phyloP scores from a whole-genome alignment of 139 green algal genomes.

The Parachlorella kessleri region DNA sequence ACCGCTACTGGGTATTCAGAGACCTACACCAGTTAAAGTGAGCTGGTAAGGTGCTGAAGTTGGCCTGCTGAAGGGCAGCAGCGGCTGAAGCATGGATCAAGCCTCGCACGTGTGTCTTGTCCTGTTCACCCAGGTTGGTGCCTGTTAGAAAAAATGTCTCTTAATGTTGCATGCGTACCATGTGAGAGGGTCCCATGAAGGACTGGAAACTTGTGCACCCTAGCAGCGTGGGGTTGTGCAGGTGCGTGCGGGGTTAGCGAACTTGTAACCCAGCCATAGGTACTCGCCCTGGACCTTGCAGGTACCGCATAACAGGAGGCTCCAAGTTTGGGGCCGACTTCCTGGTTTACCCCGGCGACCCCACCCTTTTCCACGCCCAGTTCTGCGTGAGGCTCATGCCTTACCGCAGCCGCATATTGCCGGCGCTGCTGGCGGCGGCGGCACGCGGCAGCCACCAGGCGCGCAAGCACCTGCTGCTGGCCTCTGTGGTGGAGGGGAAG shows the following conservation, averaged over 20 bases:
- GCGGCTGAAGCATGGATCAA: too few species aligned
- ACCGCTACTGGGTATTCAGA: constrained; percentile 36
- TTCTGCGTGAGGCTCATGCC: constrained; percentile 63
- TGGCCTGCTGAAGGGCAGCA: too few species aligned
- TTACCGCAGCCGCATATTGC: constrained; percentile 27
- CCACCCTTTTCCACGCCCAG: constrained; percentile 75
- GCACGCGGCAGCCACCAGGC: constrained; percentile 62
- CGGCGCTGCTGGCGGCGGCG: constrained; percentile 47
- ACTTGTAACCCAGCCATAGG: too few species aligned
- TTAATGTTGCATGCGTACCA: too few species aligned
- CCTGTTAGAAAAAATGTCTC: too few species aligned
- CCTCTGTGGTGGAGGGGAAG: constrained; percentile 35
- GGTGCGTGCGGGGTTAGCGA: too few species aligned
- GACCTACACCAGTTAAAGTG: constrained; percentile 37
- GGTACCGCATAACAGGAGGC: constrained; percentile 66
- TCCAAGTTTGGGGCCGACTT: constrained; percentile 84
- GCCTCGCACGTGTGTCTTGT: too few species aligned
- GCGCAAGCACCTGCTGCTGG: constrained; percentile 76
- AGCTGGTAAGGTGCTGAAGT: too few species aligned
- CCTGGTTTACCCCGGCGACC: constrained; percentile 79
- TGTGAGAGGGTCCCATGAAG: too few species aligned
- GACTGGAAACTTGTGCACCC: too few species aligned
- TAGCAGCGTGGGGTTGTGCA: too few species aligned
- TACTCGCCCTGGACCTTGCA: constrained; percentile 1
- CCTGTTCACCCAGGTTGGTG: too few species aligned